Conservation (phyloP, 129 eudicot species). For the Rutidosis leptorrhynchoides region DNA sequence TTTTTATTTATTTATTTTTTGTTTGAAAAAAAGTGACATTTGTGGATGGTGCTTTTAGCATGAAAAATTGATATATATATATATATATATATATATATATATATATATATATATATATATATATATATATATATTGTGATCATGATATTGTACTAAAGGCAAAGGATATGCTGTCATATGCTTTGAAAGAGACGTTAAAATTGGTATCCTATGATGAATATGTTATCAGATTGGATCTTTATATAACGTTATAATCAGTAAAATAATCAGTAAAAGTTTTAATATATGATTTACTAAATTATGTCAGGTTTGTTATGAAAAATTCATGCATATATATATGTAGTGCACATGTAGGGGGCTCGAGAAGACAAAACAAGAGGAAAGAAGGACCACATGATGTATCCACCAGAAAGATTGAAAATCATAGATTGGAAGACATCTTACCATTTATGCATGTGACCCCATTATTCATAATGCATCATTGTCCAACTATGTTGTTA, state of each 20-base stretch:
- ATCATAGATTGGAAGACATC: slow-evolving; percentile 26
- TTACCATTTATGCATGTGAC: slow-evolving; percentile 33
- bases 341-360: slow-evolving; percentile 24
- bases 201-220: slow-evolving; percentile 26
- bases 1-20: too few species aligned
- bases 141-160: background rate
- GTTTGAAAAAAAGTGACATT: background rate
- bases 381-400: slow-evolving; percentile 22
- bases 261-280: too few species aligned
- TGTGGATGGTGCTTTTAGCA: background rate
- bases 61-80: slow-evolving; percentile 9
- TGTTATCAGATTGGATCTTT: slow-evolving; percentile 24
- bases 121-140: too few species aligned
- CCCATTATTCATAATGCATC: slow-evolving; percentile 21
- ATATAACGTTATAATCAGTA: background rate
- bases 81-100: too few species aligned
- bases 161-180: slow-evolving; percentile 6
- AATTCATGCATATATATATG: slow-evolving; percentile 3
- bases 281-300: background rate
- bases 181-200: slow-evolving; percentile 3
- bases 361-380: background rate
- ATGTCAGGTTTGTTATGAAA: slow-evolving; percentile 9
- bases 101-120: too few species aligned
- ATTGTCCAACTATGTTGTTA: slow-evolving; percentile 23
- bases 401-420: slow-evolving; percentile 21